Conservation (phyloP, 805 yeast genomes). For the Grigorovia humatica region DNA sequence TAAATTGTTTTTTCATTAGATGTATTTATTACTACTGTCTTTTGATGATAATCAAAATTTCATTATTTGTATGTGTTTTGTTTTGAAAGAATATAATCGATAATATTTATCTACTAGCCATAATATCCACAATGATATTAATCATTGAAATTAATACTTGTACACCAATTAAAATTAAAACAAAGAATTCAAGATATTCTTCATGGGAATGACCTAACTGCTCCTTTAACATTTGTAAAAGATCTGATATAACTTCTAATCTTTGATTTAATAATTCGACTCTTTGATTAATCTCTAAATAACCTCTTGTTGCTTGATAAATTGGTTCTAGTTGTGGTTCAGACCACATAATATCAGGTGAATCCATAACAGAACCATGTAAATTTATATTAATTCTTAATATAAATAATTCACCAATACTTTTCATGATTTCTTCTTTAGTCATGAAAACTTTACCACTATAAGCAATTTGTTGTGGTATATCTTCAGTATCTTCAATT, state of each 20-base stretch:
- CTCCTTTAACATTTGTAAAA: conserved; percentile 91
- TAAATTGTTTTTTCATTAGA: too few species aligned
- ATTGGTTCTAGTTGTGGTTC: conserved; percentile 97
- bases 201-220: conserved; percentile 92
- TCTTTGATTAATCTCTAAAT: conserved; percentile 87
- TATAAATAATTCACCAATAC: conserved; percentile 91
- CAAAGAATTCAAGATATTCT: conserved; percentile 84
- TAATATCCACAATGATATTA: conserved; percentile 58
- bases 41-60: too few species aligned
- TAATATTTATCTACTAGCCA: conserved; percentile 22
- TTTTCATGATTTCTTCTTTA: conserved; percentile 90
- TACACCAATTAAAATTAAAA: conserved; percentile 81
- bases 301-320: conserved; percentile 93
- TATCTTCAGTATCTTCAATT: conserved; percentile 93
- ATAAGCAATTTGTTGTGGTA: conserved; percentile 90
- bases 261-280: conserved; percentile 85
- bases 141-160: conserved; percentile 83
- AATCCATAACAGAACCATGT: conserved; percentile 83
- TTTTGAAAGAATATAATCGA: too few species aligned
- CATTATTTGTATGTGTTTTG: too few species aligned
- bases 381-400: conserved; percentile 70
- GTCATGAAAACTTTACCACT: conserved; percentile 94
- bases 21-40: too few species aligned
- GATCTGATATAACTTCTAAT: conserved; percentile 84
- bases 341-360: conserved; percentile 98